Evolutionary conservation across 441 rosid species (phyloP).

Genomic region (Adansonia madagascariensis): DNA sequence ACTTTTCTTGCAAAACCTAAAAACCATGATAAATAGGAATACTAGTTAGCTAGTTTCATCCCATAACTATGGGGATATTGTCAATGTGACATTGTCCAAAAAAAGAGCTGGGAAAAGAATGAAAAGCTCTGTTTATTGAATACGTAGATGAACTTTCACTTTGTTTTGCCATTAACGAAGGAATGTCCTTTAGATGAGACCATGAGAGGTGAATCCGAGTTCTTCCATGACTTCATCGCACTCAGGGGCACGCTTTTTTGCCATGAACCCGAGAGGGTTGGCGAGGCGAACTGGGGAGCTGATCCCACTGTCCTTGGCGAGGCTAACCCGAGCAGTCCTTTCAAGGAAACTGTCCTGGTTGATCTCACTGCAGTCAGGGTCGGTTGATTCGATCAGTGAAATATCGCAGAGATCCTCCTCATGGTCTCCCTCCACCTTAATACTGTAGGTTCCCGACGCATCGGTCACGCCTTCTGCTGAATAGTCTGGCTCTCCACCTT

Average conservation of each 20-base stretch:
- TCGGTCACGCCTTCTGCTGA: constrained; percentile 47
- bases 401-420: constrained; percentile 60
- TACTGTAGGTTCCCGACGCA: constrained; percentile 42
- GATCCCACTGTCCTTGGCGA: constrained; percentile 53
- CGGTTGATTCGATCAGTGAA: constrained; percentile 41
- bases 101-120: neutral
- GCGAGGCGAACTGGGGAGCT: constrained; percentile 39
- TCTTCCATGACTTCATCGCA: constrained; percentile 52
- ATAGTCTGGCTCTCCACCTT: constrained; percentile 38
- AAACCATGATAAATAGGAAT: neutral
- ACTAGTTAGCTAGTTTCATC: neutral
- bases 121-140: neutral
- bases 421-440: constrained; percentile 54
- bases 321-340: constrained; percentile 49
- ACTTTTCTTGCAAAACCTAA: neutral
- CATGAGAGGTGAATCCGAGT: constrained; percentile 47
- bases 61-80: neutral
- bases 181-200: neutral
- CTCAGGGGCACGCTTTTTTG: constrained; percentile 39
- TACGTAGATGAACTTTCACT: neutral
- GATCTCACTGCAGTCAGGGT: constrained; percentile 45
- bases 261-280: constrained; percentile 62
- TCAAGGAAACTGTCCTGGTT: constrained; percentile 37
- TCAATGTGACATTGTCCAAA: neutral
- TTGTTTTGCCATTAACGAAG: neutral